Conservation (phyloP, 140 eudicot species). For the Flaveria floridana region DNA sequence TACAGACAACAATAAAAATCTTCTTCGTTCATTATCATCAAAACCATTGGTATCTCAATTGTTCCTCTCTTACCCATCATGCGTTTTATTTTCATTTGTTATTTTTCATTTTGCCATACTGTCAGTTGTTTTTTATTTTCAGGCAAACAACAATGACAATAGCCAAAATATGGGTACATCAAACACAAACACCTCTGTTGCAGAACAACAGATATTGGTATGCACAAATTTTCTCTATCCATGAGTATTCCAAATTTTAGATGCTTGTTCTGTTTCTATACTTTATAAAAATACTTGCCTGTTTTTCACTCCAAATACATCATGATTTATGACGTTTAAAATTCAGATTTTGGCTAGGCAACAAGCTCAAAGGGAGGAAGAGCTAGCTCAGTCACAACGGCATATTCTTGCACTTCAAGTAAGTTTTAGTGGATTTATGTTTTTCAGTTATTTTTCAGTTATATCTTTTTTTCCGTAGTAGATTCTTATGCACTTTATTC, state of each 20-base stretch:
- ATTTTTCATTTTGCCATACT: background rate
- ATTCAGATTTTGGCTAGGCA: slow-evolving; percentile 92
- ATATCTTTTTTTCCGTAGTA: background rate
- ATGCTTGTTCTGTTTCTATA: background rate
- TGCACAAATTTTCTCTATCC: slow-evolving; percentile 14
- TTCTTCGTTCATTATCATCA: slow-evolving; percentile 58
- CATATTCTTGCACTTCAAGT: slow-evolving; percentile 99
- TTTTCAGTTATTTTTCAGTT: slow-evolving; percentile 21
- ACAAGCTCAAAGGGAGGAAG: slow-evolving; percentile 99
- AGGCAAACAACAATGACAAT: slow-evolving; percentile 55
- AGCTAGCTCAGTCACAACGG: slow-evolving; percentile 91
- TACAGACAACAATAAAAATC: slow-evolving; percentile 64
- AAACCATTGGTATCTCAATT: slow-evolving; percentile 47
- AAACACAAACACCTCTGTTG: slow-evolving; percentile 63
- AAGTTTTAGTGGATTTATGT: slow-evolving; percentile 26
- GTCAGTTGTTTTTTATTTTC: slow-evolving; percentile 13
- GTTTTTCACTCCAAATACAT: background rate
- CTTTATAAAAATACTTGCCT: slow-evolving; percentile 4
- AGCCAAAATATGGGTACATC: slow-evolving; percentile 50
- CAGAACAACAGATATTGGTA: slow-evolving; percentile 97
- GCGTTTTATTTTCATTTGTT: slow-evolving; percentile 1
- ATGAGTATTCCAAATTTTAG: background rate
- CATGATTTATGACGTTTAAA: slow-evolving; percentile 6
- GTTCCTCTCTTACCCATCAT: background rate
- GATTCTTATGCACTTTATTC: slow-evolving; percentile 34